Evolutionary conservation across 345 rosid species (phyloP).

Genomic region (Clausena lansium): DNA sequence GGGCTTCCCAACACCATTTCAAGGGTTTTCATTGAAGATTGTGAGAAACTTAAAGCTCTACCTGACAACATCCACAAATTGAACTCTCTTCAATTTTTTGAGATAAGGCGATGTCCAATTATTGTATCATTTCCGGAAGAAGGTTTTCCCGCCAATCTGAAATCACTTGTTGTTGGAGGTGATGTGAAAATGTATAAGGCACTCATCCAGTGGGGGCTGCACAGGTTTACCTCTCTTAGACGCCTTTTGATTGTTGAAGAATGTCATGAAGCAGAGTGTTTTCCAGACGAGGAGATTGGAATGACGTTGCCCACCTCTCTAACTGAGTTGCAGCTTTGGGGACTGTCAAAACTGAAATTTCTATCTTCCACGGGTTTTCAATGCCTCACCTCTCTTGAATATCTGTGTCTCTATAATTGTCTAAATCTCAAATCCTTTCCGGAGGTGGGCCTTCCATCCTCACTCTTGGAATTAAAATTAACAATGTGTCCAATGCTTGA

Average conservation of each 20-base stretch:
- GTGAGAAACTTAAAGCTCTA: neutral
- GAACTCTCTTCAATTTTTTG: neutral
- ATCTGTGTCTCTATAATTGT: neutral
- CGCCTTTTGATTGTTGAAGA: neutral
- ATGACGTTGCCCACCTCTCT: neutral
- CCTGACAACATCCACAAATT: neutral
- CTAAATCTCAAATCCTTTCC: neutral
- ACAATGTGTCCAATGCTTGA: neutral
- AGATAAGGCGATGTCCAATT: neutral
- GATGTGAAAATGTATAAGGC: neutral
- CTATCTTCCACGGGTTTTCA: neutral
- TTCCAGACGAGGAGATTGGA: too few species aligned
- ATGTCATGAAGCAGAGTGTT: too few species aligned
- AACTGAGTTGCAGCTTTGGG: neutral
- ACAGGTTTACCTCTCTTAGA: neutral
- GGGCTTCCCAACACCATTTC: neutral
- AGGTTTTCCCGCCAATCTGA: neutral
- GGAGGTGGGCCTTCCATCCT: neutral
- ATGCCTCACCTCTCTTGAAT: neutral
- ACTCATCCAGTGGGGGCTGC: constrained; percentile 1
- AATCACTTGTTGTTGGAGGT: neutral
- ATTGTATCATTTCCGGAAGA: neutral
- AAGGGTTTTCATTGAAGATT: neutral
- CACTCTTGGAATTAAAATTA: neutral
- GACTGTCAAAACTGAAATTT: neutral